Conservation (phyloP, 768 basidiomycete species). For the Podaxis carcinomalis region DNA sequence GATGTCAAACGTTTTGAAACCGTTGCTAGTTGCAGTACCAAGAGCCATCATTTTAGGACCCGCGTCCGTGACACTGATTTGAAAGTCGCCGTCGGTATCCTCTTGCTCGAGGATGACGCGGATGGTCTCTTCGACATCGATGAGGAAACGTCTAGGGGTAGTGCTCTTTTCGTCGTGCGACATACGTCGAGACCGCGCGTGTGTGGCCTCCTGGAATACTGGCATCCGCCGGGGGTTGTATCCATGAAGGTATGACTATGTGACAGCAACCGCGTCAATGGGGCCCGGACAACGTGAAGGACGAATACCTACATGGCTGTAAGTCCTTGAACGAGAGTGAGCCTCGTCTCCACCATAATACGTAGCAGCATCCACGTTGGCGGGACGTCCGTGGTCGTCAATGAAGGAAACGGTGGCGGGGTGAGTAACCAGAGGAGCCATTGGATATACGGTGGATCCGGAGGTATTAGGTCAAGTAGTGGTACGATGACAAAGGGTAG, state of each 20-base stretch:
- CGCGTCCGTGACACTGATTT: slow-evolving; percentile 94
- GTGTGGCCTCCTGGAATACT: slow-evolving; percentile 74
- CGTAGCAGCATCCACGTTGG: slow-evolving; percentile 66
- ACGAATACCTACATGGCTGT: slow-evolving; percentile 64
- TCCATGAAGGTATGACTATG: slow-evolving; percentile 71
- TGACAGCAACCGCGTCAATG: slow-evolving; percentile 14
- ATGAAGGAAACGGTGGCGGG: slow-evolving; percentile 63
- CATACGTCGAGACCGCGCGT: slow-evolving; percentile 70
- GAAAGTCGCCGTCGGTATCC: slow-evolving; percentile 95
- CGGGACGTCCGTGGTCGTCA: slow-evolving; percentile 51
- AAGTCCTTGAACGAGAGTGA: slow-evolving; percentile 81
- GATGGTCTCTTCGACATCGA: slow-evolving; percentile 98
- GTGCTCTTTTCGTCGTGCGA: slow-evolving; percentile 91
- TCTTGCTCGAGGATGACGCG: slow-evolving; percentile 95
- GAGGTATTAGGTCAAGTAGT: background rate
- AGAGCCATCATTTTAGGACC: slow-evolving; percentile 95
- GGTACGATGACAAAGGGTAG: background rate
- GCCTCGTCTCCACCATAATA: slow-evolving; percentile 83
- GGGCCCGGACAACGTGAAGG: slow-evolving; percentile 8
- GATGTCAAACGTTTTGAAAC: slow-evolving; percentile 97
- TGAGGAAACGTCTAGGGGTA: slow-evolving; percentile 84
- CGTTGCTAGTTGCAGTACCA: slow-evolving; percentile 96
- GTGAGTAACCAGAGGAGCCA: slow-evolving; percentile 66
- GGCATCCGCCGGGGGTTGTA: slow-evolving; percentile 69
- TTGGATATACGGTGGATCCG: slow-evolving; percentile 18